These are phyloP conservation scores for Platanus orientalis DNA, from an alignment of 164 flowering plant species.

Conservation along the genomic window DNA sequence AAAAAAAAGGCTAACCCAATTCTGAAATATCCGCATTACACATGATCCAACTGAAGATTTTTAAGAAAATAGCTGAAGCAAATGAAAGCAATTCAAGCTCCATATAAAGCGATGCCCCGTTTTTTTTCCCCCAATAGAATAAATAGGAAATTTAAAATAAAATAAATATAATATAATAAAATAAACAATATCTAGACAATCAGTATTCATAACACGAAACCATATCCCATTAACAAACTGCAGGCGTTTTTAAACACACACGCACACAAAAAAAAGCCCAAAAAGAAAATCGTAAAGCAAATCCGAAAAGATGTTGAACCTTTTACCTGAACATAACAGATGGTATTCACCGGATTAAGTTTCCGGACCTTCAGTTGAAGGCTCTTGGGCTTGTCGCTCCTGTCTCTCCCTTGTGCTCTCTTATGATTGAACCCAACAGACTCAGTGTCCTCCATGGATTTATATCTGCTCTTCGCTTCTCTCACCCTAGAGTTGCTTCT, in stretches of 20 bases:
- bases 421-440: conserved; percentile 57
- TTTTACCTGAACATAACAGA: conserved; percentile 72
- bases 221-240: neutral
- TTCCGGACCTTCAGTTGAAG: conserved; percentile 63
- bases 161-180: neutral
- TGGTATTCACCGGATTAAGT: conserved; percentile 77
- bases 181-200: too few species aligned
- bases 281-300: conserved; percentile 1
- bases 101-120: too few species aligned
- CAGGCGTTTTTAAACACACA: too few species aligned
- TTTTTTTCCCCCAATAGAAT: too few species aligned
- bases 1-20: too few species aligned
- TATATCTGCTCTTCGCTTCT: conserved; percentile 23
- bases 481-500: conserved; percentile 29
- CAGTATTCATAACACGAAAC: neutral
- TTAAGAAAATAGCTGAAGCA: neutral
- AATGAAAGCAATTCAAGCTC: too few species aligned
- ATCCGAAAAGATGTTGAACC: neutral
- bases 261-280: too few species aligned
- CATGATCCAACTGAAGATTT: neutral
- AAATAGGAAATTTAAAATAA: too few species aligned
- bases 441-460: conserved; percentile 39
- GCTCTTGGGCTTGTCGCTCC: conserved; percentile 40
- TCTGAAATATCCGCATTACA: neutral
- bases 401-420: conserved; percentile 82